Evolutionary conservation across 2,329 filamentous ascomycete species (phyloP), one percentile per base, ranked within the genome.

Genomic region (Aspergillus sp.): DNA sequence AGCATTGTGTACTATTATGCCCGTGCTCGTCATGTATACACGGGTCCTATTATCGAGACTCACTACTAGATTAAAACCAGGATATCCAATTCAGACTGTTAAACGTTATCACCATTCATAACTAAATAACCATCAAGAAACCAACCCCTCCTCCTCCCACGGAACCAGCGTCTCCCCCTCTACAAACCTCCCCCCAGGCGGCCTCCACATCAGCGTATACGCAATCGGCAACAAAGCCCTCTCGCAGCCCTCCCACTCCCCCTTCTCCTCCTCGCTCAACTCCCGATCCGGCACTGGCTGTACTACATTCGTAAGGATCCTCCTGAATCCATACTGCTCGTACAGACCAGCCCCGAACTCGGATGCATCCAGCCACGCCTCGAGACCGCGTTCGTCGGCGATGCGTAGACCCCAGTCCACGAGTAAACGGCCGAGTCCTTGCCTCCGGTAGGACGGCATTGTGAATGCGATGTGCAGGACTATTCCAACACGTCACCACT

Each of bases 1-100:
- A 72, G 75, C 2, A 59, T 74, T 4, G 53, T 73, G 2, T 81
- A 80, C 50, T 78, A 77, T 64, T 17, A 68, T 15, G 31, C 73
- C 6, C 65, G 71, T 51, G 77, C 72, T 11, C 66, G 66, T 53
- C 62, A 68, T 37, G 61, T 71, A 7, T 78, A 78, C 58, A 47
- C 56, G 17, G 70, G 68, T 9, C 72, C 72, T 2, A 35, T 52
- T 19, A 44, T 52, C 9, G 49, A 52, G 24, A 51, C 48, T n/a
- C 17, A 31, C 4, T 31, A 31, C 27, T 24, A 21, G 21, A 21
- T 21, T 4, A 21, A 21, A 21, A 21, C 21, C 21, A 21, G 3
- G 21, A 21, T 21, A 21, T 21, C 21, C 21, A 21, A 21, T 21
- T 4, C 21, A 21, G 3, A 1, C 21, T 21, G 3, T 21, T 21